phyloP scores from a whole-genome alignment of 306 rosid genomes.

The Corylus heterophylla region DNA sequence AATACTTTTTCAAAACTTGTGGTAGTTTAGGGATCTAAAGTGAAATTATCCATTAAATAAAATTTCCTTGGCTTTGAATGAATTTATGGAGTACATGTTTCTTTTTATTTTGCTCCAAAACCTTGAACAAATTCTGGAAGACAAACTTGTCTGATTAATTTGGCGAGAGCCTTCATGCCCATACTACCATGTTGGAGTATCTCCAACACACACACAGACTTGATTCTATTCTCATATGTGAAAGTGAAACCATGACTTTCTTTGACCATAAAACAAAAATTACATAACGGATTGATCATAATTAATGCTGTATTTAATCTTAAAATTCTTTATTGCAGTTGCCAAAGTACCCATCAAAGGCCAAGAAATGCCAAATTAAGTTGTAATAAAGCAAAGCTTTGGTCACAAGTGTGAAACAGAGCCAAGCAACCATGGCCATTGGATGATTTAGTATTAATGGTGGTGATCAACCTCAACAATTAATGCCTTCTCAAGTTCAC shows the following conservation, averaged over 20 bases:
- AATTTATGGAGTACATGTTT: too few species aligned
- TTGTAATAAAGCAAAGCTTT: neutral
- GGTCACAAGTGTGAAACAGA: constrained; percentile 10
- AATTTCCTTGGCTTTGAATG: too few species aligned
- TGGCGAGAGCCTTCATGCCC: neutral
- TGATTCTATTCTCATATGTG: neutral
- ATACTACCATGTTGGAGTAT: neutral
- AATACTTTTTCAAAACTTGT: too few species aligned
- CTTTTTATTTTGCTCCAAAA: too few species aligned
- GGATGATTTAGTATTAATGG: constrained; percentile 37
- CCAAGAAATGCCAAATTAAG: constrained; percentile 5
- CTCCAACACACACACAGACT: neutral
- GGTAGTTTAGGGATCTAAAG: too few species aligned
- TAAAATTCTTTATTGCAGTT: constrained; percentile 33
- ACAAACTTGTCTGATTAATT: too few species aligned
- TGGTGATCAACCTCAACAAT: constrained; percentile 29
- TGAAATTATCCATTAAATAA: too few species aligned
- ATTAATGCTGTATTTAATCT: constrained; percentile 28
- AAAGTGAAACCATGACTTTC: neutral
- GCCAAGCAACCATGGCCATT: constrained; percentile 43
- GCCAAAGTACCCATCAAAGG: constrained; percentile 24
- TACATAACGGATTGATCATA: constrained; percentile 35
- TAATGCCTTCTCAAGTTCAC: constrained; percentile 38
- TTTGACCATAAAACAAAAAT: constrained; percentile 34
- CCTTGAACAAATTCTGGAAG: too few species aligned